A percentile compares a stretch with the other conserved stretches of the same genome.
Evolutionary conservation across 768 basidiomycete genomes (phyloP).

Genomic region (Lactifluus echinatus): DNA sequence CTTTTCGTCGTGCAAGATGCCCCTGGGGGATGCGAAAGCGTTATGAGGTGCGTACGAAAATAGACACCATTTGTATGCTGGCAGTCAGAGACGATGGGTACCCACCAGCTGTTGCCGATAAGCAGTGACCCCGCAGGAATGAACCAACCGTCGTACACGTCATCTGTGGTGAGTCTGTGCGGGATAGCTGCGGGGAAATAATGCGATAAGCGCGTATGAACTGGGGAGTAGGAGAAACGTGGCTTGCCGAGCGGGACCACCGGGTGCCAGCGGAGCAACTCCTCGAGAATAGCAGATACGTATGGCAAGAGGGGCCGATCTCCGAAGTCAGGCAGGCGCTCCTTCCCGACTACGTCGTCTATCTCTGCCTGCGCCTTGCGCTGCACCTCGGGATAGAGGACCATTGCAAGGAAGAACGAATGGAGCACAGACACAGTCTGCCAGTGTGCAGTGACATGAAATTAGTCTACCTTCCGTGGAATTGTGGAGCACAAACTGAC

Average conservation of each 20-base stretch:
- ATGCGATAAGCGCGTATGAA: not conserved
- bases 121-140: constrained; percentile 22
- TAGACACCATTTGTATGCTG: not conserved
- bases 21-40: not conserved
- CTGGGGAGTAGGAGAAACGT: not conserved
- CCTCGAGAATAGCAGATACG: constrained; percentile 21
- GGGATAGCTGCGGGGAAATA: not conserved
- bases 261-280: constrained; percentile 21
- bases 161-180: constrained; percentile 13
- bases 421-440: constrained; percentile 22
- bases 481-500: not conserved
- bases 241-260: constrained; percentile 14
- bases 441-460: not conserved
- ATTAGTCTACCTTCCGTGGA: not conserved
- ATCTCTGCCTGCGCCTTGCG: constrained; percentile 24
- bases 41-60: not conserved
- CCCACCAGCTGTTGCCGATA: constrained; percentile 19
- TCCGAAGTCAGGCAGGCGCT: constrained; percentile 22
- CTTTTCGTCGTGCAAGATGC: constrained; percentile 18
- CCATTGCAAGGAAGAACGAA: constrained; percentile 26
- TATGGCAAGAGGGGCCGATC: constrained; percentile 21
- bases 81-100: not conserved
- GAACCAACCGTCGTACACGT: constrained; percentile 19
- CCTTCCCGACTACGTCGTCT: constrained; percentile 21
- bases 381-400: constrained; percentile 23